Percentiles rank a stretch among this genome's conserved stretches.
phyloP scores from a whole-genome alignment of 345 rosid genomes.

The Kernera saxatilis region DNA sequence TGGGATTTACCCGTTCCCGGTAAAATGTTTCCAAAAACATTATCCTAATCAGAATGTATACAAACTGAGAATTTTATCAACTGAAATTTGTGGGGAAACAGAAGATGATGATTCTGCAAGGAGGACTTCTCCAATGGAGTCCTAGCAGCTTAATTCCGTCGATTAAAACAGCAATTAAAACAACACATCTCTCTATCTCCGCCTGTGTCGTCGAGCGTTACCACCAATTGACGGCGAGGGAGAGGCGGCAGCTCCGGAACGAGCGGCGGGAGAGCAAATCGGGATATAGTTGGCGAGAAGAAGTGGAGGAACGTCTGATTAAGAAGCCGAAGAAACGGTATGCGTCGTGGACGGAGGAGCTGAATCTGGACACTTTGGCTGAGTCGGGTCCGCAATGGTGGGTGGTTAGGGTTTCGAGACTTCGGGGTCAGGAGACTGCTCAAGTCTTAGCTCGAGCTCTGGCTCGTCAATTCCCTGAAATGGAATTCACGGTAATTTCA shows the following conservation, averaged over 20 bases:
- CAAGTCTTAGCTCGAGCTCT: conserved; percentile 54
- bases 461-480: conserved; percentile 47
- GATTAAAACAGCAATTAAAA: conserved; percentile 24
- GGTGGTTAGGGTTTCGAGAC: conserved; percentile 55
- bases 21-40: conserved; percentile 5
- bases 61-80: not conserved
- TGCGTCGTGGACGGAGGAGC: conserved; percentile 49
- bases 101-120: conserved; percentile 48
- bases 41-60: conserved; percentile 11
- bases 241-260: conserved; percentile 80
- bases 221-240: conserved; percentile 62
- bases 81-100: not conserved
- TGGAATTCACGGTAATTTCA: conserved; percentile 56
- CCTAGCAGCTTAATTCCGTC: conserved; percentile 39
- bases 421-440: conserved; percentile 55
- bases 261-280: conserved; percentile 60
- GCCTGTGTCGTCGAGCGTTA: conserved; percentile 36
- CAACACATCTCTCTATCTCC: conserved; percentile 14
- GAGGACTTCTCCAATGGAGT: conserved; percentile 70
- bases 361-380: conserved; percentile 71
- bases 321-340: conserved; percentile 66
- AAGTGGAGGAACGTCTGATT: conserved; percentile 67
- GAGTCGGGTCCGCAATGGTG: conserved; percentile 78
- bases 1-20: conserved; percentile 3
- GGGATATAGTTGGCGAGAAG: conserved; percentile 73